Base-by-base conservation (phyloP, 78 protist genomes). In the Diacronema lutheri region DNA sequence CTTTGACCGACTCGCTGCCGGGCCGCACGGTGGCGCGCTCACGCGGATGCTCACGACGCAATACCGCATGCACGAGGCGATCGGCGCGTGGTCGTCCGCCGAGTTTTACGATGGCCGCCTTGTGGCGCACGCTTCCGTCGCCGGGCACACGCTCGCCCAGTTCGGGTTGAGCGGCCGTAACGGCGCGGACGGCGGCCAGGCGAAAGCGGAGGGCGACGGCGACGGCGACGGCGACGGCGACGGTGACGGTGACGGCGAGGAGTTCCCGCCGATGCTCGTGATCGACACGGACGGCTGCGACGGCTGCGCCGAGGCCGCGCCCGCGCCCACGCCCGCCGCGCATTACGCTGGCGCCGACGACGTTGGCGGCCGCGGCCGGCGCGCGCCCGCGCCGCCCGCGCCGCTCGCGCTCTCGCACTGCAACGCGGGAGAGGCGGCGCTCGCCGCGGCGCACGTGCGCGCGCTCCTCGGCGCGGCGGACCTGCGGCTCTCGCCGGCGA, bases 41-140 rank as follows among this genome's bases (percentile, higher is more conserved):
- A 38, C 60, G 33, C n/a, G 88, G 25, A 50, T 94, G 62, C 80
- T 95, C 20, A 50, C 33, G 31, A 56, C 90, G 5, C 98, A 95
- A 84, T 95, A 95, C 83, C 77, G 98, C 40, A 95, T 95, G 98
- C 87, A 95, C 69, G 91, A 50, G 9, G 57, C 14, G 12, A 90
- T 95, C n/a, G 88, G 90, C 92, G 25, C 44, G 29, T 93, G 92
- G 94, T 25, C 89, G 13, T 62, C 88, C 7, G 26, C 26, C 0
- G 95, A 82, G 60, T 88, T 95, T 33, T 95, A 95, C 60, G 79
- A 88, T 6, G 82, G 86, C 0, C 40, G 44, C 60, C 84, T 95
- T 85, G 46, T 76, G 11, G 94, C 97, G 29, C 87, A 95, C 60
- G 44, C 10, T 33, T 89, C 93, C 21, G 94, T 92, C 11, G 72